A percentile compares a stretch with the other conserved stretches of the same genome.
Evolutionary conservation across 2,329 filamentous ascomycete genomes (phyloP).

Genomic region (Ophiocordyceps camponoti-rufipedis): DNA sequence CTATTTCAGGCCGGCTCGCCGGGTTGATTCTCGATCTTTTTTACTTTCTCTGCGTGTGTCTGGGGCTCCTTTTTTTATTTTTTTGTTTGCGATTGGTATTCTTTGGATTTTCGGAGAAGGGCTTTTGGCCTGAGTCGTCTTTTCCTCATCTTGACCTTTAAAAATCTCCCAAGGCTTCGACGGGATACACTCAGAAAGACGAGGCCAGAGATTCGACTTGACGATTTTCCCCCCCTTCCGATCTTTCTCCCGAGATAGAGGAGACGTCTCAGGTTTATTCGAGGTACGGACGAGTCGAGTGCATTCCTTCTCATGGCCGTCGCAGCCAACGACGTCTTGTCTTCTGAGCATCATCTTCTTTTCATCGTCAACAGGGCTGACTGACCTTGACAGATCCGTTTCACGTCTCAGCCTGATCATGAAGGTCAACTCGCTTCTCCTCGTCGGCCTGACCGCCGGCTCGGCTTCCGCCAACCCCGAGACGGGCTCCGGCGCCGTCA

Average conservation of each 20-base stretch:
- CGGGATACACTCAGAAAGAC: no score
- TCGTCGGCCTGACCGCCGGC: not conserved
- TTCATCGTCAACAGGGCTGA: not conserved
- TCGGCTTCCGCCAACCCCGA: not conserved
- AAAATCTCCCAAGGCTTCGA: no score
- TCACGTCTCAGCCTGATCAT: not conserved
- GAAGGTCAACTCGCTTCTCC: not conserved
- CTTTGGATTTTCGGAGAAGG: no score
- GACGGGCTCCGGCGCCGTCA: not conserved
- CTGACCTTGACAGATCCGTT: not conserved
- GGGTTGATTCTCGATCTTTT: not conserved
- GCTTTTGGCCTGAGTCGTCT: no score
- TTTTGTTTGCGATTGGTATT: no score
- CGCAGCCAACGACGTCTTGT: not conserved
- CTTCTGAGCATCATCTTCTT: not conserved
- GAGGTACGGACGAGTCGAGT: not conserved
- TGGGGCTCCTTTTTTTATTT: no score
- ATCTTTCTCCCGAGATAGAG: not conserved
- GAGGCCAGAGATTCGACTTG: no score
- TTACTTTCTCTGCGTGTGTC: no score
- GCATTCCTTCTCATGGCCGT: not conserved
- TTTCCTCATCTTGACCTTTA: no score
- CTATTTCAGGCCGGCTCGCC: not conserved
- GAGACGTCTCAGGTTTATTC: not conserved
- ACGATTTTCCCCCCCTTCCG: not conserved